Percentiles rank a stretch among this genome's conserved stretches.
Evolutionary conservation across 2,329 filamentous ascomycete species (phyloP).

Genomic region (Emmonsiellopsis sp.): DNA sequence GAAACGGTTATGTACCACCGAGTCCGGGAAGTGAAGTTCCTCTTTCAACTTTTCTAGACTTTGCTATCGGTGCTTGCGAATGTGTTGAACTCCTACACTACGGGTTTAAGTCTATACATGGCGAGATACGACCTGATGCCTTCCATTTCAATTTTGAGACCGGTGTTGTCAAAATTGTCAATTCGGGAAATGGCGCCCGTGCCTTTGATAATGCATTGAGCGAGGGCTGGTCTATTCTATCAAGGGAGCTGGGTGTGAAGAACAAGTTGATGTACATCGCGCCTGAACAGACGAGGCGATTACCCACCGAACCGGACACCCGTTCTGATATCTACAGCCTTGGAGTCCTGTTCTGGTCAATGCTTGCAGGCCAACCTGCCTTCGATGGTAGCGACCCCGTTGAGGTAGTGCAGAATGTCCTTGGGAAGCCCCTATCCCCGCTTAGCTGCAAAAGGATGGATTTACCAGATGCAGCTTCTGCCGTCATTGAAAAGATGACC

Average conservation of each 20-base stretch:
- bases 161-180: conserved; percentile 65
- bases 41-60: conserved; percentile 72
- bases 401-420: conserved; percentile 83
- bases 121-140: conserved; percentile 80
- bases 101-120: conserved; percentile 74
- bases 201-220: conserved; percentile 88
- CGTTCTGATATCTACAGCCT: conserved; percentile 91
- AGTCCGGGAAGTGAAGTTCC: conserved; percentile 53
- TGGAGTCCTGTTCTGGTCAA: conserved; percentile 79
- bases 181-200: conserved; percentile 75
- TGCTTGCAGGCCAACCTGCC: conserved; percentile 68
- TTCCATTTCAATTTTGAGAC: conserved; percentile 74
- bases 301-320: conserved; percentile 84
- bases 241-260: conserved; percentile 74
- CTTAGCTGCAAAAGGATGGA: conserved; percentile 71
- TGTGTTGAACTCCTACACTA: conserved; percentile 89
- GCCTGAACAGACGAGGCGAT: conserved; percentile 85
- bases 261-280: conserved; percentile 88
- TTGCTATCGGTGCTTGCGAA: conserved; percentile 78
- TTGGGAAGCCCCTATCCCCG: conserved; percentile 67
- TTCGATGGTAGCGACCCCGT: conserved; percentile 73
- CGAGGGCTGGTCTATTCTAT: conserved; percentile 75
- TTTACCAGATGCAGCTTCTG: conserved; percentile 70
- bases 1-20: conserved; percentile 32
- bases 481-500: conserved; percentile 85